Evolutionary conservation across 805 yeast species (phyloP).

Genomic region (Phaffomyces opuntiae): DNA sequence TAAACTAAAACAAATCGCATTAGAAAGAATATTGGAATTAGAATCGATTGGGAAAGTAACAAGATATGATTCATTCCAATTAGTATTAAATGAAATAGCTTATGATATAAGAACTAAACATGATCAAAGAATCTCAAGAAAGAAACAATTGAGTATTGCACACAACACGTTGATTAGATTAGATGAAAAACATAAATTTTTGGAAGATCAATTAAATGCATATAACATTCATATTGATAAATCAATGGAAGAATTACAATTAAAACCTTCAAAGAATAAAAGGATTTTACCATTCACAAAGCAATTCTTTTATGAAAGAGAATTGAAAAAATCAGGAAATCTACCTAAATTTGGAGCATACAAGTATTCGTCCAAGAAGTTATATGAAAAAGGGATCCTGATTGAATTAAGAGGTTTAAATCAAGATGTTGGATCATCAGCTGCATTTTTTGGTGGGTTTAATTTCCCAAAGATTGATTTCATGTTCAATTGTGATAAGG

Average conservation of each 20-base stretch:
- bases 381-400: conserved; percentile 67
- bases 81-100: conserved; percentile 75
- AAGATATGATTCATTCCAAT: conserved; percentile 69
- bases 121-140: conserved; percentile 40
- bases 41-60: conserved; percentile 61
- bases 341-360: conserved; percentile 72
- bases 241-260: conserved; percentile 43
- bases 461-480: conserved; percentile 64
- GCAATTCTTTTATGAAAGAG: conserved; percentile 71
- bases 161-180: conserved; percentile 37
- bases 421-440: conserved; percentile 26
- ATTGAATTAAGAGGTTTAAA: conserved; percentile 51
- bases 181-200: conserved; percentile 36
- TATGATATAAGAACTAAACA: conserved; percentile 60
- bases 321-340: conserved; percentile 56
- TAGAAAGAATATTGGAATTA: conserved; percentile 69
- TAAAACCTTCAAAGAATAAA: conserved; percentile 24
- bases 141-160: conserved; percentile 38
- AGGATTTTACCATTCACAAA: conserved; percentile 52
- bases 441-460: conserved; percentile 33
- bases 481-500: conserved; percentile 67
- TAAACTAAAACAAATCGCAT: conserved; percentile 67
- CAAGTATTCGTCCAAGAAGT: conserved; percentile 67
- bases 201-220: conserved; percentile 33
- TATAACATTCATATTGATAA: conserved; percentile 43